Percentiles rank a stretch among this genome's conserved stretches.
Conservation (phyloP, 1,284 basidiomycete genomes). For the Exsudoporus floridanus region DNA sequence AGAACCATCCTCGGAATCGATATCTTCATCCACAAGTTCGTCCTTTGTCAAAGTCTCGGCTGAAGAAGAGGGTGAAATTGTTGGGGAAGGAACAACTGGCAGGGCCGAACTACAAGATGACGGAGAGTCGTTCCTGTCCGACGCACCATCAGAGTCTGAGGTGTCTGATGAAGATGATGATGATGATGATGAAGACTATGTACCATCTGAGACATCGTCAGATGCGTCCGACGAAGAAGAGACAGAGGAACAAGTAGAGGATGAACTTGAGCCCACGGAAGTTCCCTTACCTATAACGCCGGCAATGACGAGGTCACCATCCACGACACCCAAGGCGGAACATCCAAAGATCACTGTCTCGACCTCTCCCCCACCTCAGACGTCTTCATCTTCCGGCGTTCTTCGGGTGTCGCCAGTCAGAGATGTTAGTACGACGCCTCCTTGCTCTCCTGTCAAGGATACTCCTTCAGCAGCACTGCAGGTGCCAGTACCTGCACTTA, state of each 20-base stretch:
- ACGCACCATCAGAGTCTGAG: conserved; percentile 19
- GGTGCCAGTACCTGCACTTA: conserved; percentile 21
- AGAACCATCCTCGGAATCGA: conserved; percentile 26
- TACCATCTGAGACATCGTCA: background rate
- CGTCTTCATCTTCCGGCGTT: conserved; percentile 18
- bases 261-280: conserved; percentile 19
- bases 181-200: background rate
- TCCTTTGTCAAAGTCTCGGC: conserved; percentile 36
- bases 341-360: conserved; percentile 22
- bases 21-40: conserved; percentile 31
- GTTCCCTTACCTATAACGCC: conserved; percentile 22
- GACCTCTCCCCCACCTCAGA: conserved; percentile 28
- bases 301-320: conserved; percentile 28
- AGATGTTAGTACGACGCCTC: conserved; percentile 50
- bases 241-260: conserved; percentile 26
- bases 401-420: conserved; percentile 25
- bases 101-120: conserved; percentile 15
- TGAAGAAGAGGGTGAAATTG: conserved; percentile 30
- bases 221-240: conserved; percentile 21
- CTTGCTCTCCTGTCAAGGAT: conserved; percentile 52
- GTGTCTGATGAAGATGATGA: conserved; percentile 11
- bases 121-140: conserved; percentile 20
- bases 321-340: conserved; percentile 47
- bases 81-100: conserved; percentile 20
- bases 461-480: conserved; percentile 34